A percentile compares a stretch with the other conserved stretches of the same genome.
Conservation (phyloP, 2,329 filamentous ascomycete species). For the Hymenoscyphus albidus region DNA sequence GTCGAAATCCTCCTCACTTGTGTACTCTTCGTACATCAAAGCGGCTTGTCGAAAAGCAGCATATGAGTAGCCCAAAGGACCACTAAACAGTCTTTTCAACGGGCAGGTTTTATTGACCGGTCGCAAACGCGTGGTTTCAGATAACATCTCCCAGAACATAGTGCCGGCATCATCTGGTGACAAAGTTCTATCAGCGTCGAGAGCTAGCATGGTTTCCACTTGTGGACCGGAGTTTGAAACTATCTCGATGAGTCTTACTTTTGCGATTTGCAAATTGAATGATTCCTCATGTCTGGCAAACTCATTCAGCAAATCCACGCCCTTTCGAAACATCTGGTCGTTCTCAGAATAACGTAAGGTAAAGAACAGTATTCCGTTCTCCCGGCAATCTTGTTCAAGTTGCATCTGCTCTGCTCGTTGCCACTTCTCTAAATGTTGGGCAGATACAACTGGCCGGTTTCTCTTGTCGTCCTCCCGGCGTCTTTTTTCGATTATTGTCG, state of each 20-base stretch:
- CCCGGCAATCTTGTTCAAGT: constrained; percentile 43
- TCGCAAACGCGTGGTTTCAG: not conserved
- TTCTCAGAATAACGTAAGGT: constrained; percentile 1
- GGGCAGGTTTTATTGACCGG: constrained; percentile 22
- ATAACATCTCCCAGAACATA: constrained; percentile 45
- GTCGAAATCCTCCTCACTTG: not conserved
- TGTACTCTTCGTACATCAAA: constrained; percentile 48
- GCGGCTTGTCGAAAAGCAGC: constrained; percentile 51
- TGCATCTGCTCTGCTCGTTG: constrained; percentile 40
- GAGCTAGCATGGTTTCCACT: constrained; percentile 46
- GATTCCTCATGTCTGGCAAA: constrained; percentile 39
- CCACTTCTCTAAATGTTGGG: constrained; percentile 45
- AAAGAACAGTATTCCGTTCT: constrained; percentile 39
- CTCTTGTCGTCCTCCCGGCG: constrained; percentile 39
- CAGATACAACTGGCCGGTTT: constrained; percentile 35
- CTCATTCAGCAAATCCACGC: constrained; percentile 36
- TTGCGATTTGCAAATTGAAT: constrained; percentile 35
- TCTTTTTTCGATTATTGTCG: constrained; percentile 38
- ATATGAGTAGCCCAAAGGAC: constrained; percentile 48
- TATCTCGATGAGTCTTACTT: constrained; percentile 12
- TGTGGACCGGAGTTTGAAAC: constrained; percentile 11
- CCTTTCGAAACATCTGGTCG: constrained; percentile 15
- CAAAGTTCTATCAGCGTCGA: constrained; percentile 58
- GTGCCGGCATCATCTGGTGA: constrained; percentile 45
- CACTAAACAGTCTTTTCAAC: constrained; percentile 46